Percentiles rank a stretch among this genome's conserved stretches.
These are phyloP conservation scores for Dothideomycetidae sp. DNA, from an alignment of 2,329 filamentous ascomycete species.

Conservation along the genomic window DNA sequence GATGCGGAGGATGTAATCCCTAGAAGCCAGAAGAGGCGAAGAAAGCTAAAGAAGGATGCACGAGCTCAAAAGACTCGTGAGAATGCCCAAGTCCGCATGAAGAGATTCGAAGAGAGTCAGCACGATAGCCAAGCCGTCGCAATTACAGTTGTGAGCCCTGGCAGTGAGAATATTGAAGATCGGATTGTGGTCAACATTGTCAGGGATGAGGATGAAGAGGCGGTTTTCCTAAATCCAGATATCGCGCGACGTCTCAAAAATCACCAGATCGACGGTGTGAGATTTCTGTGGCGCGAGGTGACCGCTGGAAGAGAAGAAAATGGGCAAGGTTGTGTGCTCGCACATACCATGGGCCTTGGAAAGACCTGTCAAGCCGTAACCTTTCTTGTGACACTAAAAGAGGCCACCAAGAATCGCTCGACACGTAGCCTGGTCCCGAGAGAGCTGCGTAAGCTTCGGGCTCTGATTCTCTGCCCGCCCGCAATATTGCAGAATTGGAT, in stretches of 20 bases:
- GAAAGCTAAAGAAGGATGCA: background rate
- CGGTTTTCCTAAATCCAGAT: slow-evolving; percentile 49
- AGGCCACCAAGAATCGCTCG: slow-evolving; percentile 47
- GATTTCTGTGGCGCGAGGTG: slow-evolving; percentile 80
- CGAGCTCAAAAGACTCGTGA: slow-evolving; percentile 1
- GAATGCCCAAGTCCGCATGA: slow-evolving; percentile 12
- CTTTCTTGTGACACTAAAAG: slow-evolving; percentile 58
- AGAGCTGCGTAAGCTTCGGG: slow-evolving; percentile 43
- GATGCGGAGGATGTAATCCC: too few relatives aligned
- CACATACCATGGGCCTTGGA: slow-evolving; percentile 82
- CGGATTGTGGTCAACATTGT: slow-evolving; percentile 51
- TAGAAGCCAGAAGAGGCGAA: too few relatives aligned
- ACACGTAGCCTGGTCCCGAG: slow-evolving; percentile 54
- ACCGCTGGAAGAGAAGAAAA: slow-evolving; percentile 39
- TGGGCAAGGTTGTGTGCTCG: slow-evolving; percentile 62
- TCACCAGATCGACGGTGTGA: slow-evolving; percentile 68
- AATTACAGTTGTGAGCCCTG: slow-evolving; percentile 3
- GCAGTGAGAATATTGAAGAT: slow-evolving; percentile 8
- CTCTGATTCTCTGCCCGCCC: slow-evolving; percentile 62
- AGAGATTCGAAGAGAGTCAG: slow-evolving; percentile 2
- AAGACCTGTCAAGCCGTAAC: slow-evolving; percentile 86
- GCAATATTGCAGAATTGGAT: slow-evolving; percentile 68
- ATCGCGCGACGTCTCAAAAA: slow-evolving; percentile 56
- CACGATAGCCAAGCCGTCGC: slow-evolving; percentile 4
- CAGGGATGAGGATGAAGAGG: slow-evolving; percentile 44